Percentiles rank a stretch among this genome's conserved stretches.
Conservation (phyloP, 1,139 yeast genomes). For the Citeromyces hawaiiensis region DNA sequence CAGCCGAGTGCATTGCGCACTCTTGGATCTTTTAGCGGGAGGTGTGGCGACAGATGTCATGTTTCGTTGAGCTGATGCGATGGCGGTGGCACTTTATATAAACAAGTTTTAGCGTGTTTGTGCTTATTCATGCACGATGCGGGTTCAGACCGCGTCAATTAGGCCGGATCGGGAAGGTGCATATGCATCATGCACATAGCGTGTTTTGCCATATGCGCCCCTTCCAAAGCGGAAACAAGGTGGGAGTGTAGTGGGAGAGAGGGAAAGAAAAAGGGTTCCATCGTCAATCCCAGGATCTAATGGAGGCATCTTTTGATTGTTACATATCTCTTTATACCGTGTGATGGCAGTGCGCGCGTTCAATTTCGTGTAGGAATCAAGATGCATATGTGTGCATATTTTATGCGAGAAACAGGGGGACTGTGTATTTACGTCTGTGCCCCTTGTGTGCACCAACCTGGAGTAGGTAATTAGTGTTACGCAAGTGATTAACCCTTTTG, state of each 20-base stretch:
- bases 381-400: background rate
- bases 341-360: background rate
- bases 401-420: background rate
- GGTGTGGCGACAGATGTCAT: conserved; percentile 1
- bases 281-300: too few species aligned
- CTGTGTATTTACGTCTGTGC: background rate
- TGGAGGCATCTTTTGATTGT: too few species aligned
- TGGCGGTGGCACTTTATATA: background rate
- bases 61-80: background rate
- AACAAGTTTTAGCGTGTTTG: conserved; percentile 1
- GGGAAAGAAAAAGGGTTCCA: too few species aligned
- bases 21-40: background rate
- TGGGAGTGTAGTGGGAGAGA: too few species aligned
- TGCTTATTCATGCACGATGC: background rate
- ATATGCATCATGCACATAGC: background rate
- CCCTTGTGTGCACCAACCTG: background rate
- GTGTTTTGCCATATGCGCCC: background rate
- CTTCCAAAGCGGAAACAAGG: too few species aligned
- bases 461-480: background rate
- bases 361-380: background rate
- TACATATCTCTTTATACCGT: too few species aligned
- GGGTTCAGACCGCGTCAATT: conserved; percentile 1
- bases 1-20: background rate
- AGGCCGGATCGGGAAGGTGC: background rate
- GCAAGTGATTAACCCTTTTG: background rate